Evolutionary conservation across 225 moss, liverwort and hornwort species (phyloP), one percentile per base, ranked within the genome.

Genomic region (Polytrichum formosum): DNA sequence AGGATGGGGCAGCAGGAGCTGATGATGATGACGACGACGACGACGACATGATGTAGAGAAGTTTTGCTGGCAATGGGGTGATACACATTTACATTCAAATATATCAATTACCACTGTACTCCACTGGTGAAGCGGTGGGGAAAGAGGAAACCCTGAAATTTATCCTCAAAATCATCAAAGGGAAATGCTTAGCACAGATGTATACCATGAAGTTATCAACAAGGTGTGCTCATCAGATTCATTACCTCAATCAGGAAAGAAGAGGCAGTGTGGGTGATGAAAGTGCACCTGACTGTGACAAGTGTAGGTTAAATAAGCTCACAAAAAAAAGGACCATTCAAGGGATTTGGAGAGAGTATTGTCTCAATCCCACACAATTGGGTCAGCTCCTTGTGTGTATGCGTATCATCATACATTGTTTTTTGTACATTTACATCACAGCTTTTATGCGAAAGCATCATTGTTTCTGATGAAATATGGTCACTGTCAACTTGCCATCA

Each of bases 21-120:
- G 86, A 87, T 56, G 86, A 87, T 26, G 83, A 83, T 0, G 86
- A 83, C 26, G 68, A 22, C 3, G 22, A 20, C 1, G 58, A 58
- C 6, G 17, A 56, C 6, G 17, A 56, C n/a, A 26, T 27, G 68
- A 69, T 46, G 46, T 46, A 46, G 55, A 69, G 28, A 29, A 54
- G 28, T 54, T 33, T 66, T 20, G 2, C 22, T 66, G 16, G 18
- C 59, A 59, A n/a, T 23, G 8, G 6, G 1, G n/a, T 22, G n/a
- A 59, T 23, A 2, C 59, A 59, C n/a, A 20, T 22, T 20, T 23
- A 59, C 59, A 20, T 23, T 59, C 59, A 59, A 23, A 22, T n/a
- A 7, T 6, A 23, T 59, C 20, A 7, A 59, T 59, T 6, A 22
- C 59, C 1, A 21, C 9, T 7, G n/a, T 4, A 23, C 59, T 20